These are phyloP conservation scores for Globisporangium okanoganense DNA, from an alignment of 352 stramenopile genomes.

Conservation along the genomic window DNA sequence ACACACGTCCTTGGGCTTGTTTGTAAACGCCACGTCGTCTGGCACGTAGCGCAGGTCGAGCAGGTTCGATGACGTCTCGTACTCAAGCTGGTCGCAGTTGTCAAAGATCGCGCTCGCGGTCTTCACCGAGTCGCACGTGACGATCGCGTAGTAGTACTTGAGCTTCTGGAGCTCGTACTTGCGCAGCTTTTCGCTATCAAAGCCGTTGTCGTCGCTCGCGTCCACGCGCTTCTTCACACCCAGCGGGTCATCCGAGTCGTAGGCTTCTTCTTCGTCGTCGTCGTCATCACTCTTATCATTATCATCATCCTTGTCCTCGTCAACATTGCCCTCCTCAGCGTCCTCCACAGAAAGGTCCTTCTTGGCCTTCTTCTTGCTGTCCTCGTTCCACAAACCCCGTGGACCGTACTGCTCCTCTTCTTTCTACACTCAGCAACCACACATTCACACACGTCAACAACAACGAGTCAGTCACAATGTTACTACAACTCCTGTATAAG, in stretches of 20 bases:
- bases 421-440: slow-evolving; percentile 36
- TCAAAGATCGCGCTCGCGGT: slow-evolving; percentile 93
- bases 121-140: slow-evolving; percentile 90
- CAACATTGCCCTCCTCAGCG: slow-evolving; percentile 12
- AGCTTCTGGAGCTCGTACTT: slow-evolving; percentile 97
- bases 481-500: background rate
- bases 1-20: slow-evolving; percentile 85
- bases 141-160: slow-evolving; percentile 98
- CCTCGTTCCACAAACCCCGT: slow-evolving; percentile 54
- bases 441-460: background rate
- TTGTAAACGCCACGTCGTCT: slow-evolving; percentile 84
- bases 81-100: slow-evolving; percentile 96
- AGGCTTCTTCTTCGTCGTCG: slow-evolving; percentile 38
- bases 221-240: slow-evolving; percentile 63
- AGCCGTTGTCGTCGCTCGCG: slow-evolving; percentile 61
- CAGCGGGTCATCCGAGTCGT: slow-evolving; percentile 71
- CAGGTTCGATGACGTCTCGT: slow-evolving; percentile 94
- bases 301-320: slow-evolving; percentile 17
- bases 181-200: slow-evolving; percentile 94
- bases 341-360: slow-evolving; percentile 15
- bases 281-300: slow-evolving; percentile 23
- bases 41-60: slow-evolving; percentile 96
- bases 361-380: slow-evolving; percentile 30
- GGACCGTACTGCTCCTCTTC: slow-evolving; percentile 77
- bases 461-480: background rate